Evolutionary conservation across 768 basidiomycete genomes (phyloP).

Genomic region (Xanthoconium purpureum): DNA sequence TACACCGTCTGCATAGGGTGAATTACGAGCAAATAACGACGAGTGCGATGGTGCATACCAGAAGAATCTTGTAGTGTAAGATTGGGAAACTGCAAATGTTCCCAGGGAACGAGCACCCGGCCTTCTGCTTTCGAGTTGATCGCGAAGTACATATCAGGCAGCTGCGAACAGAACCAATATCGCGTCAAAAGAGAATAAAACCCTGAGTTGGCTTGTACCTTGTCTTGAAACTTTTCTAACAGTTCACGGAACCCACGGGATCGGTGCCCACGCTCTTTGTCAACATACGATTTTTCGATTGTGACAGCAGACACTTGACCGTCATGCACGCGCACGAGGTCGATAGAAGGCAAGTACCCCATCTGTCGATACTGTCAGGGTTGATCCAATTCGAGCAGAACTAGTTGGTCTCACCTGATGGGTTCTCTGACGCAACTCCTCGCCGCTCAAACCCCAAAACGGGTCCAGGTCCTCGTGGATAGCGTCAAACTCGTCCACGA

Average conservation of each 20-base stretch:
- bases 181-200: background rate
- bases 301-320: slow-evolving; percentile 62
- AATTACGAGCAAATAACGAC: background rate
- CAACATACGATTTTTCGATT: slow-evolving; percentile 52
- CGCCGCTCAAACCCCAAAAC: slow-evolving; percentile 73
- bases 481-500: slow-evolving; percentile 89
- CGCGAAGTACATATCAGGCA: slow-evolving; percentile 93
- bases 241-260: slow-evolving; percentile 76
- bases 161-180: slow-evolving; percentile 37
- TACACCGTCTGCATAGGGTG: slow-evolving; percentile 45
- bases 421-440: slow-evolving; percentile 66
- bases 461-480: slow-evolving; percentile 76
- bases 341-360: slow-evolving; percentile 77
- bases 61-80: slow-evolving; percentile 45
- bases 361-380: slow-evolving; percentile 41
- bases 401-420: slow-evolving; percentile 42
- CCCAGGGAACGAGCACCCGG: slow-evolving; percentile 91
- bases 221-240: slow-evolving; percentile 66
- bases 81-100: slow-evolving; percentile 72
- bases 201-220: slow-evolving; percentile 38
- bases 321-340: slow-evolving; percentile 71
- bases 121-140: slow-evolving; percentile 94
- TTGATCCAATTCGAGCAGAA: background rate
- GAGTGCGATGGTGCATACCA: slow-evolving; percentile 20
- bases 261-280: slow-evolving; percentile 70